phyloP scores from a whole-genome alignment of 495 filamentous ascomycete genomes.

The Trichoderma asperelloides region DNA sequence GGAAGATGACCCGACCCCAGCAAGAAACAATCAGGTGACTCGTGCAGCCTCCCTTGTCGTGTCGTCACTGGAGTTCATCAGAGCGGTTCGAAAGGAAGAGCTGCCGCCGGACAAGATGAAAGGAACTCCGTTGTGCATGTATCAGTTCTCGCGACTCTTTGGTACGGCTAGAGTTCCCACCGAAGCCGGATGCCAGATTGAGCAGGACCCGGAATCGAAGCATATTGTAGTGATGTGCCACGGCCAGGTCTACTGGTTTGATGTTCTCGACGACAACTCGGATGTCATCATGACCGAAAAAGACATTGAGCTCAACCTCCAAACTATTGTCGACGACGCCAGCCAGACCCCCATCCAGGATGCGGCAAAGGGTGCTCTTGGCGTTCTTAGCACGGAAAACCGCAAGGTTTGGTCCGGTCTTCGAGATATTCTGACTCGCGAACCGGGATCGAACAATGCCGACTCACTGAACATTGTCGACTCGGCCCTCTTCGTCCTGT shows the following conservation, averaged over 20 bases:
- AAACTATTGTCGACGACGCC: slow-evolving; percentile 87
- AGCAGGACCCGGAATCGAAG: slow-evolving; percentile 78
- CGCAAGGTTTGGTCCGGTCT: slow-evolving; percentile 90
- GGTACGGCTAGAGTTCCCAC: slow-evolving; percentile 93
- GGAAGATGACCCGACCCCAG: slow-evolving; percentile 95
- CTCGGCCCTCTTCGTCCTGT: slow-evolving; percentile 85
- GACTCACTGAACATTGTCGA: slow-evolving; percentile 93
- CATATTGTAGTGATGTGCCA: slow-evolving; percentile 92
- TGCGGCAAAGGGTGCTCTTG: slow-evolving; percentile 85
- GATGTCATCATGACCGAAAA: slow-evolving; percentile 97
- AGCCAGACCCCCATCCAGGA: slow-evolving; percentile 82
- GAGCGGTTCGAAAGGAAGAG: slow-evolving; percentile 88
- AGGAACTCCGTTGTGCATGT: slow-evolving; percentile 86
- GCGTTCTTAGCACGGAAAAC: slow-evolving; percentile 93
- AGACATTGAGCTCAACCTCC: slow-evolving; percentile 83
- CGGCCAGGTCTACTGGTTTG: slow-evolving; percentile 99
- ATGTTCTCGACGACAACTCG: slow-evolving; percentile 87
- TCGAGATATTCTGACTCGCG: slow-evolving; percentile 79
- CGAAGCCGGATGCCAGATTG: slow-evolving; percentile 91
- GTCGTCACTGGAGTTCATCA: slow-evolving; percentile 84
- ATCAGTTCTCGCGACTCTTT: slow-evolving; percentile 93
- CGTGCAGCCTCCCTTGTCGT: slow-evolving; percentile 86
- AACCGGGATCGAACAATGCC: slow-evolving; percentile 83
- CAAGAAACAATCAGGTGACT: slow-evolving; percentile 91
- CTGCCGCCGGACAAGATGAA: slow-evolving; percentile 80